These are phyloP conservation scores for Triticum urartu DNA, from an alignment of 176 grass and related monocot genomes.

Conservation along the genomic window DNA sequence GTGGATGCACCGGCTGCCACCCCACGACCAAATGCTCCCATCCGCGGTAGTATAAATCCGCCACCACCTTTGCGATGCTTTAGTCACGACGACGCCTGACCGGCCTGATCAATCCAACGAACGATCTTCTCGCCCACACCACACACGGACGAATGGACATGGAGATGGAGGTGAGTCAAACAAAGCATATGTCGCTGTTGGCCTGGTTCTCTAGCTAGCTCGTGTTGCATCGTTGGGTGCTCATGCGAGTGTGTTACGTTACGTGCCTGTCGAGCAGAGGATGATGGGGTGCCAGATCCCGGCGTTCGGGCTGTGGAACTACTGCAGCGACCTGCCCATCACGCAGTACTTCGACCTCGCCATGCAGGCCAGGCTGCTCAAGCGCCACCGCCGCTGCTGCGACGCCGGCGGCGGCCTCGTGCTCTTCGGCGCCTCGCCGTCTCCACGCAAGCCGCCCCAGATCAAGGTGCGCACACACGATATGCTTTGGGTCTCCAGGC, in stretches of 20 bases:
- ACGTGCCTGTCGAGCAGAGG: constrained; percentile 9
- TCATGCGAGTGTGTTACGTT: background rate
- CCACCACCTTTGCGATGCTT: background rate
- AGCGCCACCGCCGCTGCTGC: constrained; percentile 27
- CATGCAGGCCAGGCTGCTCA: constrained; percentile 60
- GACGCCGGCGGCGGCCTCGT: background rate
- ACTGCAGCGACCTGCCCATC: constrained; percentile 65
- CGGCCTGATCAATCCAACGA: background rate
- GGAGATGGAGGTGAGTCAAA: constrained; percentile 40
- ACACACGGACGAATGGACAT: background rate
- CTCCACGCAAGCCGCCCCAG: constrained; percentile 48
- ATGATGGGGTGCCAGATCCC: constrained; percentile 57
- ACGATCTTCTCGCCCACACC: background rate
- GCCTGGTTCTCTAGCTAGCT: too few species aligned
- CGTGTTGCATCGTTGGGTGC: background rate
- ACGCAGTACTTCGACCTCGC: constrained; percentile 78
- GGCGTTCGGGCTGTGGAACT: constrained; percentile 68
- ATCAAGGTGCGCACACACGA: constrained; percentile 25
- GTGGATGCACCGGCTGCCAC: background rate
- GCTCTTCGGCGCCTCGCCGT: constrained; percentile 20
- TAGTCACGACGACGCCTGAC: background rate
- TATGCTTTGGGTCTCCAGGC: background rate
- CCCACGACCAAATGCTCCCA: background rate
- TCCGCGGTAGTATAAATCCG: constrained; percentile 25
- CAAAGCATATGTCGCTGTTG: background rate